Evolutionary conservation across 495 filamentous ascomycete genomes (phyloP).

Genomic region (Aspergillus sparsus): DNA sequence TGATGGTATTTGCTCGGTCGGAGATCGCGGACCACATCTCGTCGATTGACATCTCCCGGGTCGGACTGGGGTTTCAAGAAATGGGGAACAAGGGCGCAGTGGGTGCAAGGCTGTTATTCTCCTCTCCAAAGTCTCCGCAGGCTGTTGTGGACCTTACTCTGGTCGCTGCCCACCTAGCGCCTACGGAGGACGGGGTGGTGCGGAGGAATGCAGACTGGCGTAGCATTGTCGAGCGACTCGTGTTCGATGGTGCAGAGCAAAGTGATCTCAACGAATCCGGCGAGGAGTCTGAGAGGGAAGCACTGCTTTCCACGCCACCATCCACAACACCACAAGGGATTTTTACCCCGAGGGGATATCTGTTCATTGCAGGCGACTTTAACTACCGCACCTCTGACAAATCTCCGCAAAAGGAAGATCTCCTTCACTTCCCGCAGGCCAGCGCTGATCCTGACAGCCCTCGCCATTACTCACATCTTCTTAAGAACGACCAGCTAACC

Average conservation of each 20-base stretch:
- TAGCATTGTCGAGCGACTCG: constrained; percentile 72
- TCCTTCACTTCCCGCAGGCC: constrained; percentile 61
- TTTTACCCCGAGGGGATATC: constrained; percentile 70
- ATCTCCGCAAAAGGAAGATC: constrained; percentile 54
- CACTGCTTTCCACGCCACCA: constrained; percentile 41
- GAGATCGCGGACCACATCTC: constrained; percentile 56
- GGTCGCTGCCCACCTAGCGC: constrained; percentile 84
- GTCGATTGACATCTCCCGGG: constrained; percentile 66
- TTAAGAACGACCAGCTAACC: constrained; percentile 74
- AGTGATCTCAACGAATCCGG: constrained; percentile 19
- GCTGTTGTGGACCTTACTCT: constrained; percentile 70
- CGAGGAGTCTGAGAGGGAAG: constrained; percentile 44
- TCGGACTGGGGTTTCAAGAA: constrained; percentile 76
- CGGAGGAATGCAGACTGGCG: constrained; percentile 84
- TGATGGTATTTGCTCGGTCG: constrained; percentile 73
- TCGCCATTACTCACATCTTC: constrained; percentile 60
- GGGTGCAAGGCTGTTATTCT: constrained; percentile 67
- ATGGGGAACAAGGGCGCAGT: constrained; percentile 97
- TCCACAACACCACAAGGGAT: constrained; percentile 47
- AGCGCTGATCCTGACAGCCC: constrained; percentile 47
- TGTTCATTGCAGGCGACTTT: constrained; percentile 87
- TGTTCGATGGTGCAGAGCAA: constrained; percentile 54
- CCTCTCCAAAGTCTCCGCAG: constrained; percentile 27
- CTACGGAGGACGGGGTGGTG: constrained; percentile 71
- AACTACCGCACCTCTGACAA: constrained; percentile 83